A percentile compares a stretch with the other conserved stretches of the same genome.
These are phyloP conservation scores for Cladosporium sp. DNA, from an alignment of 2,329 filamentous ascomycete genomes.

Conservation along the genomic window DNA sequence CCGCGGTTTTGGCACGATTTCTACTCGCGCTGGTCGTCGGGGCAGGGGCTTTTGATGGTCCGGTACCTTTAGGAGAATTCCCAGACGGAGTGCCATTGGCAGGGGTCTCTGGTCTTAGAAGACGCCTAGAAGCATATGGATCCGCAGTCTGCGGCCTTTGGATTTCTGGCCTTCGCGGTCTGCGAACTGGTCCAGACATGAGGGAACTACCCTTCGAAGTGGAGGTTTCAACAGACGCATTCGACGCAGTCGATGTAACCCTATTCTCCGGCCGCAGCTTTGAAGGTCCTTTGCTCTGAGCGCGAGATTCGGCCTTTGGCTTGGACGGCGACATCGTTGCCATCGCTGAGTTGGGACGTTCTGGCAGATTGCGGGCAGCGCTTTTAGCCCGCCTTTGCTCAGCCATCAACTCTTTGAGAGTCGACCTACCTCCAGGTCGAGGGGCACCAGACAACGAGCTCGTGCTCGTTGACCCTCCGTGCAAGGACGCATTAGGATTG, in stretches of 20 bases:
- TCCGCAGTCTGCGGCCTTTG: conserved; percentile 57
- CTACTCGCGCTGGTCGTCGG: conserved; percentile 32
- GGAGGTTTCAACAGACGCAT: conserved; percentile 33
- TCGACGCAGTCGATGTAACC: conserved; percentile 35
- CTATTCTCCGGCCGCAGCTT: conserved; percentile 33
- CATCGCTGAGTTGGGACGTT: conserved; percentile 61
- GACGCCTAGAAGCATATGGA: conserved; percentile 49
- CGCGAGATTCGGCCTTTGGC: conserved; percentile 36
- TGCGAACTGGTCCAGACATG: conserved; percentile 62
- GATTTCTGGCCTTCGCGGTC: conserved; percentile 51
- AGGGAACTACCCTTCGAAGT: conserved; percentile 47
- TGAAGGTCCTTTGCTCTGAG: conserved; percentile 32
- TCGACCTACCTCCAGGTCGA: conserved; percentile 48
- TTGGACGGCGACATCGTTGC: conserved; percentile 54
- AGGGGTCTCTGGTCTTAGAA: conserved; percentile 48
- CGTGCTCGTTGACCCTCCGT: conserved; percentile 51
- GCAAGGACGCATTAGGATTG: conserved; percentile 66
- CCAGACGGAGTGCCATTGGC: conserved; percentile 48
- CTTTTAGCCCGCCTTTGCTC: conserved; percentile 65
- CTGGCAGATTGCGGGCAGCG: conserved; percentile 49
- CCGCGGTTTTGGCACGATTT: conserved; percentile 31
- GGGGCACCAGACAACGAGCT: conserved; percentile 23
- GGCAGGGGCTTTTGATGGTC: conserved; percentile 33
- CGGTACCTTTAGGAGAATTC: conserved; percentile 43
- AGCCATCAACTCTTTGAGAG: conserved; percentile 81